These are phyloP conservation scores for Moesziomyces sp. DNA, from an alignment of 1,284 basidiomycete species.

Conservation along the genomic window DNA sequence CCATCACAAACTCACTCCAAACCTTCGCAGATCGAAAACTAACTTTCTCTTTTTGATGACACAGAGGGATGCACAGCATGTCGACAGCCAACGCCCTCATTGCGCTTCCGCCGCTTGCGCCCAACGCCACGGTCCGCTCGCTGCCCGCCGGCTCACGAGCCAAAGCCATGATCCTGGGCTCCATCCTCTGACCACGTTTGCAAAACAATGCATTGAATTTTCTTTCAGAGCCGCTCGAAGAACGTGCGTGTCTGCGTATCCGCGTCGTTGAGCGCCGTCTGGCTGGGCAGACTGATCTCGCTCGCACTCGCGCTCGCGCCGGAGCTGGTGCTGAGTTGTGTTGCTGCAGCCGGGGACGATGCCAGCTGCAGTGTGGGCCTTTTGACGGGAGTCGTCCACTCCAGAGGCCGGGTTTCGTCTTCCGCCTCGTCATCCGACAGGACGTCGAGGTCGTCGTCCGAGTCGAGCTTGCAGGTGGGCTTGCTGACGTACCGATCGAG, in stretches of 20 bases:
- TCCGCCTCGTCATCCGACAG: slow-evolving; percentile 27
- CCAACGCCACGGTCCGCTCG: background rate
- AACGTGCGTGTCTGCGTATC: slow-evolving; percentile 20
- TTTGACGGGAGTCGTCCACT: background rate
- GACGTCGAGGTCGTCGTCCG: slow-evolving; percentile 15
- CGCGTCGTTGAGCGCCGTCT: slow-evolving; percentile 4
- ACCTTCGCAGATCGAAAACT: too few species aligned
- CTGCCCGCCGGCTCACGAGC: slow-evolving; percentile 15
- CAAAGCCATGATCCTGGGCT: slow-evolving; percentile 45
- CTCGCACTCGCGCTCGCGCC: slow-evolving; percentile 1
- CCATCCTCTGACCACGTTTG: slow-evolving; percentile 11
- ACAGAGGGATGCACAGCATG: slow-evolving; percentile 62
- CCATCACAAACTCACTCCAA: background rate
- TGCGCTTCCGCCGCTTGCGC: slow-evolving; percentile 39
- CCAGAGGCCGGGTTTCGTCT: background rate
- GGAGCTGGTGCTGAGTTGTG: background rate
- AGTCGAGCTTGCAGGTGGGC: background rate
- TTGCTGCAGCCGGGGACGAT: background rate
- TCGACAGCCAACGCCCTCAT: slow-evolving; percentile 59
- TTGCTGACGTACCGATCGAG: slow-evolving; percentile 10
- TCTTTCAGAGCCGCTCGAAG: slow-evolving; percentile 10
- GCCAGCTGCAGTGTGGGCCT: background rate
- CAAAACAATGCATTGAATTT: too few species aligned
- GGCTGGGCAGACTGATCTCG: slow-evolving; percentile 14
- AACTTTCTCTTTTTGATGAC: too few species aligned